These are phyloP conservation scores for Chenopodium suecicum DNA, from an alignment of 148 eudicot species.

Conservation along the genomic window DNA sequence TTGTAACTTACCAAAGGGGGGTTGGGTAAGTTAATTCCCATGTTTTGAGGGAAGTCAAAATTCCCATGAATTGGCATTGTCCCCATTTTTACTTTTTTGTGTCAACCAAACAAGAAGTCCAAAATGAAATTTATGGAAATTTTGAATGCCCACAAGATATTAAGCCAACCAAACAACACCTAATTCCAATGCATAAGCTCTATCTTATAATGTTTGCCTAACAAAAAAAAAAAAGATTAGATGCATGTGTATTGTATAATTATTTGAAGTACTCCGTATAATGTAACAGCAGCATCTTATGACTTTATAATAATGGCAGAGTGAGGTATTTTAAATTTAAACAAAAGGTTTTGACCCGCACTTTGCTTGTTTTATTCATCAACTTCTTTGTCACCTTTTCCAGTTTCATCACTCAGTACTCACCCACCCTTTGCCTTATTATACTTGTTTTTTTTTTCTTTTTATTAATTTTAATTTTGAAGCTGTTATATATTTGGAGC, in stretches of 20 bases:
- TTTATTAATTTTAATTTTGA: slow-evolving; percentile 14
- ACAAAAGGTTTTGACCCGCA: slow-evolving; percentile 39
- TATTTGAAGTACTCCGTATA: too few species aligned
- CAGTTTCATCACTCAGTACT: not conserved
- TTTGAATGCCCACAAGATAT: too few species aligned
- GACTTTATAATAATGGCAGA: not conserved
- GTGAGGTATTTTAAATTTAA: slow-evolving; percentile 12
- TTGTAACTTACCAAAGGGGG: too few species aligned
- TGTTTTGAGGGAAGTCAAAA: too few species aligned
- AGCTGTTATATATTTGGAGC: slow-evolving; percentile 44
- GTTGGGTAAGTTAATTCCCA: too few species aligned
- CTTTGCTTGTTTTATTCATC: slow-evolving; percentile 32
- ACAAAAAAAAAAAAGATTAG: not conserved
- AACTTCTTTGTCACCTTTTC: slow-evolving; percentile 20
- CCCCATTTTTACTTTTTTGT: too few species aligned
- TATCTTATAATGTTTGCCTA: not conserved
- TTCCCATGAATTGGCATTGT: too few species aligned
- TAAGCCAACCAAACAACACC: too few species aligned
- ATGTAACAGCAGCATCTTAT: slow-evolving; percentile 12
- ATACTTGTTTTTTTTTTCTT: too few species aligned
- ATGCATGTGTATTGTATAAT: slow-evolving; percentile 31
- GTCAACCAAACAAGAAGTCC: too few species aligned
- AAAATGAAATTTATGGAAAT: too few species aligned
- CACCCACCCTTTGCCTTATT: not conserved
- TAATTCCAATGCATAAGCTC: slow-evolving; percentile 22